phyloP scores from a whole-genome alignment of 2,329 filamentous ascomycete genomes.

The Amphichorda felina region DNA sequence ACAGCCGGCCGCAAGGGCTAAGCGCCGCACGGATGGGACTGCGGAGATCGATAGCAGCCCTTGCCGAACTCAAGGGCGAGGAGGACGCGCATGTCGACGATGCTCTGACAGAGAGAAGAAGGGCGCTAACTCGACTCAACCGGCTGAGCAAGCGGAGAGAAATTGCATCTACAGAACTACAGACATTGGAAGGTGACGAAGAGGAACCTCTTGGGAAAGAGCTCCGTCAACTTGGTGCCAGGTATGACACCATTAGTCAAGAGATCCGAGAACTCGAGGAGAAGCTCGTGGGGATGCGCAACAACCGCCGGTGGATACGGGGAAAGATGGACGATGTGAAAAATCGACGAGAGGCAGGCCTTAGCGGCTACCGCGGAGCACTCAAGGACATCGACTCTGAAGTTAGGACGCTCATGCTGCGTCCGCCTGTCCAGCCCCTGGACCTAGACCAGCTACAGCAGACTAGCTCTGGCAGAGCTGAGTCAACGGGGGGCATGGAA shows the following conservation, averaged over 20 bases:
- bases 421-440: slow-evolving; percentile 42
- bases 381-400: slow-evolving; percentile 54
- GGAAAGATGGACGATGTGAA: slow-evolving; percentile 49
- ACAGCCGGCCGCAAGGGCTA: slow-evolving; percentile 39
- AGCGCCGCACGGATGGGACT: slow-evolving; percentile 54
- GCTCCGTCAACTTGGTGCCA: slow-evolving; percentile 45
- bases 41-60: slow-evolving; percentile 46
- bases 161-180: slow-evolving; percentile 38
- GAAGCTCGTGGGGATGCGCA: slow-evolving; percentile 48
- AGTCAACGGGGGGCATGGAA: slow-evolving; percentile 29
- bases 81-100: slow-evolving; percentile 49
- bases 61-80: slow-evolving; percentile 55
- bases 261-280: slow-evolving; percentile 58
- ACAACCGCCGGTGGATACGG: slow-evolving; percentile 44
- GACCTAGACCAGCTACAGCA: slow-evolving; percentile 29
- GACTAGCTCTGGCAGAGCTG: slow-evolving; percentile 6
- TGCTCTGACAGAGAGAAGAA: slow-evolving; percentile 43
- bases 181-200: slow-evolving; percentile 39
- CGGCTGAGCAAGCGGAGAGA: slow-evolving; percentile 35
- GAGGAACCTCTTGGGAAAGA: slow-evolving; percentile 48
- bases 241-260: slow-evolving; percentile 38
- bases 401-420: slow-evolving; percentile 44
- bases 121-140: slow-evolving; percentile 45
- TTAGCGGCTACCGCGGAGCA: slow-evolving; percentile 60
- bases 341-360: slow-evolving; percentile 56